These are phyloP conservation scores for Penicillium sp. DNA, from an alignment of 2,329 filamentous ascomycete genomes.

Conservation along the genomic window DNA sequence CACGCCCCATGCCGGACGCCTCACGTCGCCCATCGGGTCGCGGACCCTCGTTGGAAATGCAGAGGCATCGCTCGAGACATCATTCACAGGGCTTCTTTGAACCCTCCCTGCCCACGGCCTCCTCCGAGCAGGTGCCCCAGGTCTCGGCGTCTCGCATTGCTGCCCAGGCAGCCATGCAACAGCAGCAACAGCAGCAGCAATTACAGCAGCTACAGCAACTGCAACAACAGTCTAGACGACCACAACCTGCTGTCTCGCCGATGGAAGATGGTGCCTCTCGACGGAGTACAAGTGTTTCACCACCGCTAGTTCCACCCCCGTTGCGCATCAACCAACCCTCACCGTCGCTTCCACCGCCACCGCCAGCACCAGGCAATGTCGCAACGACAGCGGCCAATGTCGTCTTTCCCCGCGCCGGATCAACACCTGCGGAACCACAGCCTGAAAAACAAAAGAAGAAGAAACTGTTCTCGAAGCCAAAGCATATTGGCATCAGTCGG, in stretches of 20 bases:
- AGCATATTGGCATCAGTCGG: constrained; percentile 65
- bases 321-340: constrained; percentile 28
- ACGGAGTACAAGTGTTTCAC: constrained; percentile 41
- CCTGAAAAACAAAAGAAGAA: constrained; percentile 60
- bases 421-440: constrained; percentile 38
- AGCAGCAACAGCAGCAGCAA: constrained; percentile 23
- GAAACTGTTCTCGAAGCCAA: constrained; percentile 70
- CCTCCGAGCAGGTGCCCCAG: constrained; percentile 49
- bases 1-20: constrained; percentile 44
- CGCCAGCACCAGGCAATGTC: constrained; percentile 41
- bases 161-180: constrained; percentile 68
- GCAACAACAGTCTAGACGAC: constrained; percentile 50
- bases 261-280: constrained; percentile 36
- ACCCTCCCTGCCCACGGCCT: constrained; percentile 63
- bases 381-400: constrained; percentile 67
- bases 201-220: neutral
- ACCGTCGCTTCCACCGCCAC: constrained; percentile 15
- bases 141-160: constrained; percentile 67
- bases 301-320: constrained; percentile 35
- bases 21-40: constrained; percentile 46
- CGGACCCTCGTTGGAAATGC: constrained; percentile 40
- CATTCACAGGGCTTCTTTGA: constrained; percentile 72
- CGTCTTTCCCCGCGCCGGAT: constrained; percentile 60
- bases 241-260: constrained; percentile 54
- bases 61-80: constrained; percentile 50